A percentile compares a stretch with the other conserved stretches of the same genome.
phyloP scores from a whole-genome alignment of 2,329 filamentous ascomycete species.

The Colletotrichum aenigma region DNA sequence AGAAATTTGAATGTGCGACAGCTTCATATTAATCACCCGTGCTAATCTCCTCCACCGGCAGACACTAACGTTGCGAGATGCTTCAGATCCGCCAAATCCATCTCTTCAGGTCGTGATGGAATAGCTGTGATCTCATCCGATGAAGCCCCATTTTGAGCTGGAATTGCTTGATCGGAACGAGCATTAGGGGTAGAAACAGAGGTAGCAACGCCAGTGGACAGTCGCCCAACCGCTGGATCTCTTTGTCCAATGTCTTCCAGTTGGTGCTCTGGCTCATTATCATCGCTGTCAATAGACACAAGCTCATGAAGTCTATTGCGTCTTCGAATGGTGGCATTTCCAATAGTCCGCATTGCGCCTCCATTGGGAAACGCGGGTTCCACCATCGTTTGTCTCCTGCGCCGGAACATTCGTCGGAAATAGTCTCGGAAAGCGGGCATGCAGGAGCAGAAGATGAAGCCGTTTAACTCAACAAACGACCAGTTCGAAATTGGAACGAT shows the following conservation, averaged over 20 bases:
- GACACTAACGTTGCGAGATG: not conserved
- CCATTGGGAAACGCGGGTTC: not conserved
- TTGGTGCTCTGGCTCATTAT: not conserved
- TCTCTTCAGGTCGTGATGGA: not conserved
- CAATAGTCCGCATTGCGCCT: not conserved
- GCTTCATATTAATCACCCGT: not conserved
- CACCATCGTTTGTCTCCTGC: not conserved
- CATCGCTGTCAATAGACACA: not conserved
- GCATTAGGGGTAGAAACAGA: not conserved
- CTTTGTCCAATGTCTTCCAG: not conserved
- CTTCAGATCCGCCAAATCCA: not conserved
- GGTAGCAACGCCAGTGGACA: not conserved
- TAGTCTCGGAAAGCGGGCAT: conserved; percentile 11
- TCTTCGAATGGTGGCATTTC: not conserved
- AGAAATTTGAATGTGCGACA: not conserved
- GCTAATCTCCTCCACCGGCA: not conserved
- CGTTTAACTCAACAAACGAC: conserved; percentile 11
- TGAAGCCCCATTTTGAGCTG: not conserved
- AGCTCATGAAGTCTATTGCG: not conserved
- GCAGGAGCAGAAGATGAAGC: conserved; percentile 13
- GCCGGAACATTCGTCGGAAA: not conserved
- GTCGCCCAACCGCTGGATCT: not conserved
- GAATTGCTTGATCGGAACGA: not conserved
- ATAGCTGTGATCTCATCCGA: not conserved
- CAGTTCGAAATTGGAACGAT: conserved; percentile 11